phyloP scores from a whole-genome alignment of 257 asterid species.

The Osmanthus fragrans region DNA sequence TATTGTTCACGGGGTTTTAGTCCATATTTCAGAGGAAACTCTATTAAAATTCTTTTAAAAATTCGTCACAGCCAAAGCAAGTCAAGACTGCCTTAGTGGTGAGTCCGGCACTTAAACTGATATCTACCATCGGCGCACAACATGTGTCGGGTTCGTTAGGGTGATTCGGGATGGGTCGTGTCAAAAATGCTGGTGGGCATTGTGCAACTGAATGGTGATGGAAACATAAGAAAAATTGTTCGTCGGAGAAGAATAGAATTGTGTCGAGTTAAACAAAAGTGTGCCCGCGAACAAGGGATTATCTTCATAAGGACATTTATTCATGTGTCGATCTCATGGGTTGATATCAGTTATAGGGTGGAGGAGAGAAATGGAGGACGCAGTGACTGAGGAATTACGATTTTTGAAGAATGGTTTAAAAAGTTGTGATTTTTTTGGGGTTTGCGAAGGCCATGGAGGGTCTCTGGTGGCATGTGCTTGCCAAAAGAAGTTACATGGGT shows the following conservation, averaged over 20 bases:
- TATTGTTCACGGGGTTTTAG: too few species aligned
- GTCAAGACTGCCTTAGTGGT: too few species aligned
- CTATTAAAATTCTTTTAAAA: too few species aligned
- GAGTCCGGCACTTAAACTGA: too few species aligned
- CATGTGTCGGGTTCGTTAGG: too few species aligned
- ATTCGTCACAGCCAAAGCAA: too few species aligned
- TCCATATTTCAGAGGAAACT: too few species aligned
- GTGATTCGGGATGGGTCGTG: too few species aligned
- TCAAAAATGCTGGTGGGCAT: neutral
- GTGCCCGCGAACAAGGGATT: neutral
- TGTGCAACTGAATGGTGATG: neutral
- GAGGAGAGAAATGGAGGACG: slow-evolving; percentile 79
- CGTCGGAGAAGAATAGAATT: slow-evolving; percentile 34
- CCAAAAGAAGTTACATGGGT: slow-evolving; percentile 47
- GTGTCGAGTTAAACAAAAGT: slow-evolving; percentile 18
- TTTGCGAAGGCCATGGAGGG: slow-evolving; percentile 81
- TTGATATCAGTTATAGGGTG: slow-evolving; percentile 55
- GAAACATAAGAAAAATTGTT: neutral
- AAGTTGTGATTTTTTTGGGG: slow-evolving; percentile 57
- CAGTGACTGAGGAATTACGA: slow-evolving; percentile 47
- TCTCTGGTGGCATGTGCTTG: slow-evolving; percentile 65
- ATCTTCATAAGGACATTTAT: neutral
- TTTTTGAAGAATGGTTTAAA: slow-evolving; percentile 37
- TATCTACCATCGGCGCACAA: too few species aligned
- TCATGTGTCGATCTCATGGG: slow-evolving; percentile 38